A percentile compares a stretch with the other conserved stretches of the same genome.
phyloP scores from a whole-genome alignment of 768 basidiomycete species.

The Phaeotremella skinneri region DNA sequence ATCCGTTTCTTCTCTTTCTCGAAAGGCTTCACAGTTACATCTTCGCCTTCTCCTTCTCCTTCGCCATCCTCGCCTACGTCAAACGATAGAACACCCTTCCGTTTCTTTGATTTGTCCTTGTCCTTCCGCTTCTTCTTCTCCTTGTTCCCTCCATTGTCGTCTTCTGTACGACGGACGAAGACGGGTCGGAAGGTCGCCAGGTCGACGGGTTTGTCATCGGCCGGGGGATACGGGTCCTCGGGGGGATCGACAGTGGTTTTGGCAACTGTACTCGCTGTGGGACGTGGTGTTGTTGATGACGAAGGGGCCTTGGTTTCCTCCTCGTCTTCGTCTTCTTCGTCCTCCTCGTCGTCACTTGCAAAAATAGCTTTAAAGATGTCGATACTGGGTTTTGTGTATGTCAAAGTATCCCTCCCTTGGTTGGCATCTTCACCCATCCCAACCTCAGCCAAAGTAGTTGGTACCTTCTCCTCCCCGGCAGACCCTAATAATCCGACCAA shows the following conservation, averaged over 20 bases:
- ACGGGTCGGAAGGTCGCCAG: slow-evolving; percentile 79
- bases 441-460: slow-evolving; percentile 63
- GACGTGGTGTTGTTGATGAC: slow-evolving; percentile 2
- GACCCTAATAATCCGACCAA: neutral
- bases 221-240: slow-evolving; percentile 23
- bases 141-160: slow-evolving; percentile 13
- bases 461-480: slow-evolving; percentile 16
- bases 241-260: slow-evolving; percentile 6
- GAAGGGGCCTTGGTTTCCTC: slow-evolving; percentile 24
- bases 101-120: slow-evolving; percentile 55
- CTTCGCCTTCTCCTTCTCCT: slow-evolving; percentile 61
- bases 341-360: slow-evolving; percentile 87
- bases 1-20: slow-evolving; percentile 40
- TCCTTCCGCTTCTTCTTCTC: slow-evolving; percentile 55
- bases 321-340: slow-evolving; percentile 64
- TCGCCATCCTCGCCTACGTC: slow-evolving; percentile 56
- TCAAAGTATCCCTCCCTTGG: slow-evolving; percentile 82
- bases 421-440: slow-evolving; percentile 89
- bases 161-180: slow-evolving; percentile 58
- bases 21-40: slow-evolving; percentile 50
- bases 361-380: slow-evolving; percentile 98
- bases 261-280: neutral
- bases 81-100: slow-evolving; percentile 68
- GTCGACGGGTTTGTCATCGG: slow-evolving; percentile 56
- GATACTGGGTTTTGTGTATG: slow-evolving; percentile 81